These are phyloP conservation scores for Coprinopsis sp. DNA, from an alignment of 768 basidiomycete species.

Conservation along the genomic window DNA sequence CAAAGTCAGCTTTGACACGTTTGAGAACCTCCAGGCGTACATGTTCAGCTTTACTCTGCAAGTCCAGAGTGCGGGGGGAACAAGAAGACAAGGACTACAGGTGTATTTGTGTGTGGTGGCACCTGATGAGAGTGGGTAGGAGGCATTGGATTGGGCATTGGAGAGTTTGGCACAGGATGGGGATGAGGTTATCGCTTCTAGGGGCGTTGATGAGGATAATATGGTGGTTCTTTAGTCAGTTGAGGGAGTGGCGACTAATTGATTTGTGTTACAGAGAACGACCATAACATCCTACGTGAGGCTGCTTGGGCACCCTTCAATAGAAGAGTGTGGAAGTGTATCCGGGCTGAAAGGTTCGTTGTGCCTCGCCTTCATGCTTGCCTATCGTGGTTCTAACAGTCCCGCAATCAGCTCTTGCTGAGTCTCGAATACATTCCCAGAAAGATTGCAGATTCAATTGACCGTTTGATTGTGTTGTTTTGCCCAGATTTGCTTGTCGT, in stretches of 20 bases:
- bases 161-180: constrained; percentile 81
- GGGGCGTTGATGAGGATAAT: constrained; percentile 86
- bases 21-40: constrained; percentile 72
- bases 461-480: constrained; percentile 88
- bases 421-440: constrained; percentile 95
- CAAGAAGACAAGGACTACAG: constrained; percentile 61
- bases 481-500: constrained; percentile 91
- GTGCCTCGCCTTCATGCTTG: constrained; percentile 1
- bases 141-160: constrained; percentile 89
- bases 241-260: neutral
- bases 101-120: constrained; percentile 89
- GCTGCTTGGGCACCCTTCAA: constrained; percentile 83
- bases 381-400: too few relatives aligned
- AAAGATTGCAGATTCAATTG: constrained; percentile 81
- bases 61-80: constrained; percentile 84
- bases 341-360: constrained; percentile 61
- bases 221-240: constrained; percentile 30
- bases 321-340: constrained; percentile 77
- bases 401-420: constrained; percentile 61
- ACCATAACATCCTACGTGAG: constrained; percentile 72
- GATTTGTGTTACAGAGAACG: constrained; percentile 48
- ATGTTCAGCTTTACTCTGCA: constrained; percentile 88
- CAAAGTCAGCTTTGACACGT: constrained; percentile 84
- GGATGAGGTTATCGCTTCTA: constrained; percentile 88
- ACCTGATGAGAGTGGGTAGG: constrained; percentile 79